phyloP scores from a whole-genome alignment of 2,329 filamentous ascomycete genomes.

The Bisporella sp. region DNA sequence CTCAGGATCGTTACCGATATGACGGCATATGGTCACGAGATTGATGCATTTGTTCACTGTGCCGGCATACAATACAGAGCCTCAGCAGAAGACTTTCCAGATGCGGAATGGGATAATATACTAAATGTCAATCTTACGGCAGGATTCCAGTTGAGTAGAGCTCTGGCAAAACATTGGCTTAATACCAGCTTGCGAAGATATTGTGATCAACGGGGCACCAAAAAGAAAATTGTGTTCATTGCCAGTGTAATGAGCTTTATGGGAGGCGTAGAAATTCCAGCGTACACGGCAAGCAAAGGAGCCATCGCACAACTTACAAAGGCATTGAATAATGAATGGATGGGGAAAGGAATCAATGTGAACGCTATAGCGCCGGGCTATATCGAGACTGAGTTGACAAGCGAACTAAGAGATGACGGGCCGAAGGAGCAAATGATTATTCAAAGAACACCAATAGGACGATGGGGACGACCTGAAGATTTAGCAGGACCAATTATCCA shows the following conservation, averaged over 20 bases:
- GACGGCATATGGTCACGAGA: slow-evolving; percentile 30
- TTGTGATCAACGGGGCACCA: neutral
- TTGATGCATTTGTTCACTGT: slow-evolving; percentile 37
- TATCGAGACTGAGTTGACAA: slow-evolving; percentile 84
- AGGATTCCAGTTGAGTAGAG: slow-evolving; percentile 10
- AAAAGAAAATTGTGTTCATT: slow-evolving; percentile 13
- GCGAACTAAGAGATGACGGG: slow-evolving; percentile 58
- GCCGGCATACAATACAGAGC: slow-evolving; percentile 28
- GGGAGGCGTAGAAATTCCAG: slow-evolving; percentile 6
- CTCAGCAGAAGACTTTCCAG: slow-evolving; percentile 29
- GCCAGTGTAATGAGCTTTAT: slow-evolving; percentile 10
- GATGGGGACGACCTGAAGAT: slow-evolving; percentile 78
- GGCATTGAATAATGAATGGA: slow-evolving; percentile 79
- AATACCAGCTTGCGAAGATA: slow-evolving; percentile 1
- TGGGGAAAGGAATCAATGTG: slow-evolving; percentile 63
- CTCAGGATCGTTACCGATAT: slow-evolving; percentile 26
- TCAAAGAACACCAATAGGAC: slow-evolving; percentile 68
- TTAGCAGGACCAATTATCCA: slow-evolving; percentile 76
- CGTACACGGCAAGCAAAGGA: slow-evolving; percentile 12
- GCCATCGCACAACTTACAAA: slow-evolving; percentile 55
- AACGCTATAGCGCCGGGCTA: slow-evolving; percentile 85
- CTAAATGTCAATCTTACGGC: slow-evolving; percentile 29
- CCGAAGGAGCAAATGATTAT: slow-evolving; percentile 61
- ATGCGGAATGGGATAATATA: slow-evolving; percentile 27
- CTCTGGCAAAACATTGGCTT: slow-evolving; percentile 12